Conservation (phyloP, 306 rosid genomes). For the barrel medic (Medicago truncatula) region DNA sequence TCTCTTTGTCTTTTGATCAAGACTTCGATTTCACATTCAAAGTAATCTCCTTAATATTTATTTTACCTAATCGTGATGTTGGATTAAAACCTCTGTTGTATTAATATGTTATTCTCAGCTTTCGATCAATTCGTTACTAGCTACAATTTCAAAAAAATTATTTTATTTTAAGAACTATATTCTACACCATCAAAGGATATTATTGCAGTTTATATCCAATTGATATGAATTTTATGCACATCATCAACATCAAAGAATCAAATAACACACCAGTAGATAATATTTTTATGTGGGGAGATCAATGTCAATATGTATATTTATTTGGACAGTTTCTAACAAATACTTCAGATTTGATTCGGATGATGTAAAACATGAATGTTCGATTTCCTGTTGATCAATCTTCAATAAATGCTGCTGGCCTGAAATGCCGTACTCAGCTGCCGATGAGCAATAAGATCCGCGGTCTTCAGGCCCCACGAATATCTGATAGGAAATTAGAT, state of each 20-base stretch:
- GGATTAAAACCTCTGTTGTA: background rate
- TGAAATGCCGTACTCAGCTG: conserved; percentile 54
- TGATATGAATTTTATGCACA: conserved; percentile 33
- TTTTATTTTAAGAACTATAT: conserved; percentile 1
- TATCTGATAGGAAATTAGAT: no score
- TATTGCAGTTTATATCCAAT: conserved; percentile 8
- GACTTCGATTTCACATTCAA: no score
- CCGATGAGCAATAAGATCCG: conserved; percentile 68
- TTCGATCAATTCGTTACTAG: conserved; percentile 21
- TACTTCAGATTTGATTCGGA: conserved; percentile 60
- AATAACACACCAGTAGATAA: conserved; percentile 10
- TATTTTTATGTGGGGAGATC: conserved; percentile 15
- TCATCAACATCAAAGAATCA: conserved; percentile 31
- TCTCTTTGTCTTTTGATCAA: no score
- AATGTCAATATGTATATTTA: conserved; percentile 20
- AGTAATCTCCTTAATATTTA: no score
- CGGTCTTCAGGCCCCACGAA: conserved; percentile 56
- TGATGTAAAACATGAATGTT: conserved; percentile 60
- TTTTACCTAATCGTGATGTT: conserved; percentile 11
- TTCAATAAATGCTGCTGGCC: conserved; percentile 53
- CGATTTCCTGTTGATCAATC: conserved; percentile 52
- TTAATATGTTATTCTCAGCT: conserved; percentile 28
- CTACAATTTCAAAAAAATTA: background rate
- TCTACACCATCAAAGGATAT: conserved; percentile 26
- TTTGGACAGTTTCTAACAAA: conserved; percentile 33